phyloP scores from a whole-genome alignment of 2,329 filamentous ascomycete genomes.

The Rachicladosporium sp. region DNA sequence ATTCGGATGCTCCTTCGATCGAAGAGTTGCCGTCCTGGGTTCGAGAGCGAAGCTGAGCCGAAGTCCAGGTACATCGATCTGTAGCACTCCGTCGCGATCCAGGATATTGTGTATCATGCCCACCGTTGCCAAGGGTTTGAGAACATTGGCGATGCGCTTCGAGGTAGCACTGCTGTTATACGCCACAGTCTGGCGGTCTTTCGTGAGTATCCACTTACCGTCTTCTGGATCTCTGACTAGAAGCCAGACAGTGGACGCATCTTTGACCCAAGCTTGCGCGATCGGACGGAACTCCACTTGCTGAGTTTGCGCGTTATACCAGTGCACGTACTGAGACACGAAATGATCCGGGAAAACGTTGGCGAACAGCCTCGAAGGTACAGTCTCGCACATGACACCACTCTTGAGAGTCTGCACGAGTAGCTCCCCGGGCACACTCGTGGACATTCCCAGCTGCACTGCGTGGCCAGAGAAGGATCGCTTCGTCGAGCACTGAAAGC shows the following conservation, averaged over 20 bases:
- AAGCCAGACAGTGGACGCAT: conserved; percentile 6
- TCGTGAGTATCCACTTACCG: too few species aligned
- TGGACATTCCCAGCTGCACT: conserved; percentile 47
- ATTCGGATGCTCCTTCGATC: conserved; percentile 11
- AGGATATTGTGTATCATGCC: conserved; percentile 9
- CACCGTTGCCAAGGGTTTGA: conserved; percentile 10
- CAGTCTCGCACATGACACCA: conserved; percentile 22
- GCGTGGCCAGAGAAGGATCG: conserved; percentile 26
- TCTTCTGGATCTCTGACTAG: conserved; percentile 35
- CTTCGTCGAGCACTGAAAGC: conserved; percentile 42
- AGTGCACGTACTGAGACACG: conserved; percentile 44
- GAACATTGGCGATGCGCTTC: conserved; percentile 44
- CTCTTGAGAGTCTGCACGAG: conserved; percentile 32
- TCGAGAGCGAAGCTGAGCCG: conserved; percentile 14
- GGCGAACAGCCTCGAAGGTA: conserved; percentile 22
- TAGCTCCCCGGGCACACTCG: too few species aligned
- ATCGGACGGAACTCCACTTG: conserved; percentile 40
- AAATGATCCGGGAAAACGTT: conserved; percentile 41
- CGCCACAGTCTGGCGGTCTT: too few species aligned
- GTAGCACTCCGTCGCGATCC: conserved; percentile 9
- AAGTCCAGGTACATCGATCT: conserved; percentile 13
- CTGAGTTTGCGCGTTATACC: conserved; percentile 39
- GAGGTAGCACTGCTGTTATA: too few species aligned
- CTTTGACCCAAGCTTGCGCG: conserved; percentile 10
- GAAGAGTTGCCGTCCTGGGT: conserved; percentile 4